Base-by-base conservation (phyloP, 169 alveolate species). In the Cryptosporidium baileyi region DNA sequence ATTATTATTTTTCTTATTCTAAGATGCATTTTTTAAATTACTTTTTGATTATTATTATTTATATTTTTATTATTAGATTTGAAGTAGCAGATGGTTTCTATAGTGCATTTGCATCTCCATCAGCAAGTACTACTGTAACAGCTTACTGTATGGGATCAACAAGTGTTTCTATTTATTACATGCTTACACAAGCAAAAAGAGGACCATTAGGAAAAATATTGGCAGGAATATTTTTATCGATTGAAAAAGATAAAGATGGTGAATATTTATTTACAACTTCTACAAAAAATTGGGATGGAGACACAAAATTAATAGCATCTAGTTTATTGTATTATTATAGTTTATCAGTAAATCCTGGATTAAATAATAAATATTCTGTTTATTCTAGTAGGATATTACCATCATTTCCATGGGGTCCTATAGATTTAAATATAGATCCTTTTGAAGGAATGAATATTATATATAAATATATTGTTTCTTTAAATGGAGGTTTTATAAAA, bases 71-170 rank as follows among this genome's bases (percentile, higher is more conserved):
- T 5, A 8, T 61, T 61, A 65, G n/a, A 47, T 49, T 65, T 11
- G 22, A 65, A 1, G 9, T 3, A 3, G 63, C 30, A 9, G 22
- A 30, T 9, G 63, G 81, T 1, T 74, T 74, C 28, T 74, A 74
- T 57, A 74, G 85, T 74, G 85, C 85, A 6, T 36, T 54, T 22
- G 85, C 85, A 54, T 74, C 85, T 74, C 85, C 85, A 54, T 22
- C 74, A 15, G 60, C 41, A 0, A 74, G 85, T 47, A 74, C 85
- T 5, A 54, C 67, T 34, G 26, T 74, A 34, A 74, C 85, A 34
- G 65, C 67, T 2, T 74, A 74, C 19, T 54, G 74, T 9, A 34
- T 57, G 8, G 67, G 62, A 36, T 74, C 85, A 0, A 32, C 74
- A 5, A 74, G 74, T 22, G 67, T 57, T 34, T 38, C 74, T 22